Evolutionary conservation across 257 asterid species (phyloP).

Genomic region (Penstemon eatonii): DNA sequence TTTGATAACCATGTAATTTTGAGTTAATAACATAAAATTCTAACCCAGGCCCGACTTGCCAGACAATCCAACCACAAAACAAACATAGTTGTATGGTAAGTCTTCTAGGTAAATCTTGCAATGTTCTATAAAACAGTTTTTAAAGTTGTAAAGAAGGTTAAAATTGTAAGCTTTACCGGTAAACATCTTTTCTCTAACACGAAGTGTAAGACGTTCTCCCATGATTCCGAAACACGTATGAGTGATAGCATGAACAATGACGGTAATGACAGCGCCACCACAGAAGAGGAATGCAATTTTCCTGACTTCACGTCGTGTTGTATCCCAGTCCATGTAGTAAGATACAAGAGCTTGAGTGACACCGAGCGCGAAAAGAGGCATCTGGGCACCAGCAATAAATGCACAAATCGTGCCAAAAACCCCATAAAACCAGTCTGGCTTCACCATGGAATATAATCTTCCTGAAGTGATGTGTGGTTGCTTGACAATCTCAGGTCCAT

Average conservation of each 20-base stretch:
- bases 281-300: conserved; percentile 80
- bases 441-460: conserved; percentile 76
- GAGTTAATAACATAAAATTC: conserved; percentile 2
- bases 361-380: conserved; percentile 95
- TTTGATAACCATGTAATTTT: background rate
- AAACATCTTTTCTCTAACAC: conserved; percentile 89
- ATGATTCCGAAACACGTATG: conserved; percentile 87
- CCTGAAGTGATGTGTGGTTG: conserved; percentile 48
- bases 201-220: conserved; percentile 91
- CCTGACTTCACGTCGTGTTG: conserved; percentile 76
- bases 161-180: conserved; percentile 46
- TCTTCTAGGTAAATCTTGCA: background rate
- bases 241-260: conserved; percentile 71
- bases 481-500: conserved; percentile 50
- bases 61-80: background rate
- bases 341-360: conserved; percentile 96
- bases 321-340: conserved; percentile 97
- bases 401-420: conserved; percentile 73
- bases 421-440: conserved; percentile 92
- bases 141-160: conserved; percentile 6
- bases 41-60: no score
- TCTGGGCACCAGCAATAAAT: conserved; percentile 87
- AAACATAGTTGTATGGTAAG: background rate
- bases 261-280: conserved; percentile 79
- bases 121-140: background rate